These are phyloP conservation scores for Neonectria neomacrospora DNA, from an alignment of 2,329 filamentous ascomycete genomes.

Conservation along the genomic window DNA sequence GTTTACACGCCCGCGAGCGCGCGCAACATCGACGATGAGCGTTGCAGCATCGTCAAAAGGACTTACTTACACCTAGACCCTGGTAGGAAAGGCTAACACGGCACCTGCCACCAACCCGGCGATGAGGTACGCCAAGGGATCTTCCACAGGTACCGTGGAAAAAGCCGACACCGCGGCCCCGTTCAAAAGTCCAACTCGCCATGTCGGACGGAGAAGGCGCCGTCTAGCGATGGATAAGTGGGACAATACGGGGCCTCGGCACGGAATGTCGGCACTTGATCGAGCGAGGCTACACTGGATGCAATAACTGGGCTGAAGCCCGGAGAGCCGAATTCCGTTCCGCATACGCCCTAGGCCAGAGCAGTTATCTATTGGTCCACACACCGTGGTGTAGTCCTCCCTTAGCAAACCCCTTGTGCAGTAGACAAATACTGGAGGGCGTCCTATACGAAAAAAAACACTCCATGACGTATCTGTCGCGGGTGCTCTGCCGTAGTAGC, in stretches of 20 bases:
- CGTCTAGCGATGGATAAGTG: constrained; percentile 29
- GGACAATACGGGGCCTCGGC: constrained; percentile 28
- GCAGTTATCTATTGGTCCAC: background rate
- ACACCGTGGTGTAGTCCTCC: background rate
- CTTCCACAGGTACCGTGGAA: background rate
- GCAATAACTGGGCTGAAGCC: constrained; percentile 5
- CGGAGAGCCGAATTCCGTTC: constrained; percentile 18
- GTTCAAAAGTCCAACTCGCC: constrained; percentile 26
- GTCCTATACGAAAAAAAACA: constrained; percentile 26
- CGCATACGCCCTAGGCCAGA: constrained; percentile 2
- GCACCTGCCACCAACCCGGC: background rate
- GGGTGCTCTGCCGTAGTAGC: background rate
- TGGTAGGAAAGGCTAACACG: constrained; percentile 6
- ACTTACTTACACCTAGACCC: background rate
- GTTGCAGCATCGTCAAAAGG: background rate
- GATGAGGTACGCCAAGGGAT: constrained; percentile 7
- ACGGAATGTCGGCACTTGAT: constrained; percentile 32
- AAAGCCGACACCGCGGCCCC: background rate
- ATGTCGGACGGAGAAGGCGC: constrained; percentile 36
- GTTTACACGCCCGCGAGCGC: constrained; percentile 17
- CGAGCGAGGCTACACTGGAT: constrained; percentile 20
- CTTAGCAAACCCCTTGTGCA: background rate
- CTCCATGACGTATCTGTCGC: constrained; percentile 14
- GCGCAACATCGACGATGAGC: constrained; percentile 17
- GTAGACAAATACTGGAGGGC: constrained; percentile 16